Evolutionary conservation across 306 rosid species (phyloP).

Genomic region (Acacia melanoxylon): DNA sequence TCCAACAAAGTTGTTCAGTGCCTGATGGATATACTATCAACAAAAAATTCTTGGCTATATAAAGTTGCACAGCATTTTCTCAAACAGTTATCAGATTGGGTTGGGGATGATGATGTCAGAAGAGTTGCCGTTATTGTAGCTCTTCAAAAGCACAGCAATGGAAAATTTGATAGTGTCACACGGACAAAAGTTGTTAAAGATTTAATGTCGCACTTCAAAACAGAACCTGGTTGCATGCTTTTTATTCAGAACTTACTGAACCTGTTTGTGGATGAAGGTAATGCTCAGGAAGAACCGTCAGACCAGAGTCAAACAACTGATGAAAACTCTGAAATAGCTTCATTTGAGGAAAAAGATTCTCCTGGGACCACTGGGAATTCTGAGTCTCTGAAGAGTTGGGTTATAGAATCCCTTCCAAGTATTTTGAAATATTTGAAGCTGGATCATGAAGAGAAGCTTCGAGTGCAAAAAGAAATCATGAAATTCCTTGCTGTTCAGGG

Average conservation of each 20-base stretch:
- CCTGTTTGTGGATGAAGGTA: slow-evolving; percentile 85
- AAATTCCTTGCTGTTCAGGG: slow-evolving; percentile 96
- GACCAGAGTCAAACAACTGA: slow-evolving; percentile 98
- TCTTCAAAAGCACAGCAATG: slow-evolving; percentile 91
- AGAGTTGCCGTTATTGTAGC: slow-evolving; percentile 87
- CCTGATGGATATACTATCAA: slow-evolving; percentile 77
- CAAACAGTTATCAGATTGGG: slow-evolving; percentile 71
- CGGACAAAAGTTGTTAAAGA: slow-evolving; percentile 74
- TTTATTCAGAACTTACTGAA: slow-evolving; percentile 76
- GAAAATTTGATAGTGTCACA: slow-evolving; percentile 70
- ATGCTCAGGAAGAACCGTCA: slow-evolving; percentile 84
- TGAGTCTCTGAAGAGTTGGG: slow-evolving; percentile 84
- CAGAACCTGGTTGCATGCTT: slow-evolving; percentile 84
- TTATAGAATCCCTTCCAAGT: slow-evolving; percentile 82
- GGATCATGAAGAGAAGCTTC: slow-evolving; percentile 64
- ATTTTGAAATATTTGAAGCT: slow-evolving; percentile 73
- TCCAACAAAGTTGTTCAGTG: slow-evolving; percentile 89
- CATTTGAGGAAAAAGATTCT: slow-evolving; percentile 78
- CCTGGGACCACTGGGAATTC: slow-evolving; percentile 60
- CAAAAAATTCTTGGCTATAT: slow-evolving; percentile 80
- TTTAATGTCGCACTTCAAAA: slow-evolving; percentile 75
- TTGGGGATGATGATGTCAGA: slow-evolving; percentile 72
- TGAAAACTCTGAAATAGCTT: slow-evolving; percentile 92
- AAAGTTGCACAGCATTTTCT: slow-evolving; percentile 81
- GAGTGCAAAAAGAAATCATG: slow-evolving; percentile 76